Conservation (phyloP, 2,329 filamentous ascomycete genomes). For the Ceratocystis lukuohia region DNA sequence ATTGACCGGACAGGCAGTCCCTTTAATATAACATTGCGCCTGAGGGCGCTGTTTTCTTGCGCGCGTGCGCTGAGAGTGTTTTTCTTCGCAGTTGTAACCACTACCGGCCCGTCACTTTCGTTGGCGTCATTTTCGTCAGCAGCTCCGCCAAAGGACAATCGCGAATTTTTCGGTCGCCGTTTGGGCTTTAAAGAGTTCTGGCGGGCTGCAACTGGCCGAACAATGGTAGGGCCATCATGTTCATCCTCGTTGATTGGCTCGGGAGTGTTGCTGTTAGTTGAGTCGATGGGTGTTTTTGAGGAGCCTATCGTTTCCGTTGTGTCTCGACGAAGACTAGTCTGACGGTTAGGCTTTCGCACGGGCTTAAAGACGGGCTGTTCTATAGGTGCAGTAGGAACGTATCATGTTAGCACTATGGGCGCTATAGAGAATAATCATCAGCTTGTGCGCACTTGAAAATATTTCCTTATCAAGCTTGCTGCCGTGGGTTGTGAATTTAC, state of each 20-base stretch:
- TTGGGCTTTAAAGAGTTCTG: constrained; percentile 46
- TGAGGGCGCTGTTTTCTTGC: constrained; percentile 52
- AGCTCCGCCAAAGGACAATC: constrained; percentile 62
- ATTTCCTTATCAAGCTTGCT: constrained; percentile 6
- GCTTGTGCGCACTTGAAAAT: constrained; percentile 4
- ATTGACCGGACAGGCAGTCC: constrained; percentile 43
- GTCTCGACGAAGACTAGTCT: constrained; percentile 45
- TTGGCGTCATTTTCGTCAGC: constrained; percentile 35
- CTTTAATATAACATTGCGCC: constrained; percentile 35
- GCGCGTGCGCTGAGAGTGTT: constrained; percentile 50
- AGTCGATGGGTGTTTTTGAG: constrained; percentile 18
- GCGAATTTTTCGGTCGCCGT: constrained; percentile 50
- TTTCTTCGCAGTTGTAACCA: constrained; percentile 49
- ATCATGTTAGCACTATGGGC: constrained; percentile 9
- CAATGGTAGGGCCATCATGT: constrained; percentile 35
- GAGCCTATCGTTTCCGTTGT: constrained; percentile 29
- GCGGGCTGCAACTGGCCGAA: constrained; percentile 36
- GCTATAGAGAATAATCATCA: constrained; percentile 9
- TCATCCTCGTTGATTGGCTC: constrained; percentile 31
- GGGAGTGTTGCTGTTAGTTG: constrained; percentile 21
- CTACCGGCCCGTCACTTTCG: constrained; percentile 39
- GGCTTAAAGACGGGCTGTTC: constrained; percentile 27
- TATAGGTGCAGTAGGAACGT: neutral
- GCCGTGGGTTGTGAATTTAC: constrained; percentile 11
- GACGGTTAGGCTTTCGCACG: constrained; percentile 40